Base-by-base conservation (phyloP, 768 basidiomycete genomes). In the Rhodosporidiobolus sp. region DNA sequence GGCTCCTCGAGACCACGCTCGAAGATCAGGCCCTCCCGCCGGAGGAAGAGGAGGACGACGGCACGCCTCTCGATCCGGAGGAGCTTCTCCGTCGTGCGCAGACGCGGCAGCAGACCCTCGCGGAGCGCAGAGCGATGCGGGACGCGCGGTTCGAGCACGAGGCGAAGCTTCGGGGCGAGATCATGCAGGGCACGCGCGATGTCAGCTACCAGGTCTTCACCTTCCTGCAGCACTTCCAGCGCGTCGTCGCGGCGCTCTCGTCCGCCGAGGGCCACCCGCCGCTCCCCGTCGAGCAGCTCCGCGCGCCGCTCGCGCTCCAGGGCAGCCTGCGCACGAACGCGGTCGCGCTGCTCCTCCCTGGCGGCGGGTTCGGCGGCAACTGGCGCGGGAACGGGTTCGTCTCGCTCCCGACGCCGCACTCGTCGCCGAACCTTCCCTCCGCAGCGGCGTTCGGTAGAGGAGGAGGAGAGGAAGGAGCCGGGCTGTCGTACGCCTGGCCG, bases 341-440 rank as follows among this genome's bases (percentile, higher is more conserved):
- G 14, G 81, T 92, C 56, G 92, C 92, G 1, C 80, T 88, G 26
- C 90, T 91, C 24, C 83, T 91, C n/a, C 85, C 90, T 48, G 92
- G 92, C 26, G 90, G 88, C 7, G 92, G 92, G 8, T 83, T 84
- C 63, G 91, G 85, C 32, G 91, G 86, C 16, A 83, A 83, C 30
- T 94, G 92, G 92, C 90, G 87, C 76, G 92, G 91, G 20, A 90
- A 91, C 74, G 93, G 92, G 46, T 94, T 88, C 85, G 86, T 90
- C 53, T 70, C 77, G n/a, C 72, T 77, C 5, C 74, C 72, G 34
- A 69, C 69, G 24, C 62, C 73, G 24, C 56, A 63, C 52, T 55
- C 61, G 11, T 52, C 45, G 7, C 69, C 55, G 16, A 24, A 0
- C n/a, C 10, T 57, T 26, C 53, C 34, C 11, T 1, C 34, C 6